Evolutionary conservation across 192 early-diverging fungal genomes (phyloP), one percentile per base, ranked within the genome.

Genomic region (Coemansia sp.): DNA sequence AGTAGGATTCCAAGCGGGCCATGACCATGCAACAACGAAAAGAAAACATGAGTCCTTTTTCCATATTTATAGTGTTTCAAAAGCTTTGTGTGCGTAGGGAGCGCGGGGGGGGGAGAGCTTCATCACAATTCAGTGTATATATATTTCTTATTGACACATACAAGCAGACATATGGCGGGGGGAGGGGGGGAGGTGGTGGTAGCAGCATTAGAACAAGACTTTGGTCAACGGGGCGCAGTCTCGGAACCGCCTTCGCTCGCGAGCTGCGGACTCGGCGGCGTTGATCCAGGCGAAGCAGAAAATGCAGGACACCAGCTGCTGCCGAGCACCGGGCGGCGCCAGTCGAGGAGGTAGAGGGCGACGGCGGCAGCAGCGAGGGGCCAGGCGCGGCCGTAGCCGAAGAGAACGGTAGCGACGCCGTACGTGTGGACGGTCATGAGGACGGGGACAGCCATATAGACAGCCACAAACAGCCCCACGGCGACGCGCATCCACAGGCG

Each of bases 381-480:
- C 83, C 83, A 85, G 0, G 74, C 78, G 2, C 67, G 60, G 9
- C 71, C 79, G 45, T 60, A 69, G 3, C 83, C 83, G 3, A 74
- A 45, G 40, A 81, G 11, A 6, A 81, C 21, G 0, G 75, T 69
- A 4, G 41, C 37, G 32, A 68, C 72, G 6, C 83, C 83, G 50
- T 85, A 85, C 8, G 78, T 68, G 39, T 77, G 74, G 2, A 67
- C 66, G 16, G 83, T 75, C 68, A 81, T 77, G 10, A 70, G 6
- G 0, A 69, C 65, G 0, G 75, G 71, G 2, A 70, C 26, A 5
- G 69, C 69, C 48, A 84, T 18, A 9, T 77, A 72, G 44, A 85
- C 10, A 2, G 65, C 5, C 18, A 76, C 57, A 49, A 69, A 78
- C 18, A 50, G 5, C 6, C 52, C 54, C 21, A 87, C 63, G 2